Evolutionary conservation across 257 asterid species (phyloP).

Genomic region (Fraxinus anomala): DNA sequence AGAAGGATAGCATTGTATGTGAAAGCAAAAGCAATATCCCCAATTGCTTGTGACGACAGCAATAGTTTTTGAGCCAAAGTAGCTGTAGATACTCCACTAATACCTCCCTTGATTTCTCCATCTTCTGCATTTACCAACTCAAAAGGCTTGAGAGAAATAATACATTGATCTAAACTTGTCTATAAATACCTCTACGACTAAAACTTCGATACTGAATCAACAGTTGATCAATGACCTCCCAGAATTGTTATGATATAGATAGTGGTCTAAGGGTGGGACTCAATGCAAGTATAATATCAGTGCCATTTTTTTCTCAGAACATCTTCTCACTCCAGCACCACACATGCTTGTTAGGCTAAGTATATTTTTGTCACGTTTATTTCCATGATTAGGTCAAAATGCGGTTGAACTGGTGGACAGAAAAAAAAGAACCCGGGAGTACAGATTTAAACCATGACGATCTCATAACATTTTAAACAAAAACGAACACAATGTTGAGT

Average conservation of each 20-base stretch:
- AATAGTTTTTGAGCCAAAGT: constrained; percentile 40
- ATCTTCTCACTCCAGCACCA: neutral
- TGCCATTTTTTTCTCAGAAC: neutral
- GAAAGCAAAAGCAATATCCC: constrained; percentile 61
- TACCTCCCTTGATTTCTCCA: constrained; percentile 41
- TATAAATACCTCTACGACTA: too few relatives aligned
- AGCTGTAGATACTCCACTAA: constrained; percentile 32
- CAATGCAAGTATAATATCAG: neutral
- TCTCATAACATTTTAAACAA: too few relatives aligned
- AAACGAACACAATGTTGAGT: too few relatives aligned
- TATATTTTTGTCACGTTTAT: neutral
- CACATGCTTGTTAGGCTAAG: neutral
- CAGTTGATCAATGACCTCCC: too few relatives aligned
- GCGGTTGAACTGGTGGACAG: too few relatives aligned
- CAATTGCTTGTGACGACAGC: constrained; percentile 49
- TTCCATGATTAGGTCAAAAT: neutral
- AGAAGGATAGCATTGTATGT: constrained; percentile 50
- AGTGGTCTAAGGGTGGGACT: neutral
- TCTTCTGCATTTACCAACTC: constrained; percentile 35
- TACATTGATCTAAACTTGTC: neutral
- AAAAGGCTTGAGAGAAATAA: neutral
- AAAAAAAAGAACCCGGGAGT: too few relatives aligned
- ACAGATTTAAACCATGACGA: too few relatives aligned
- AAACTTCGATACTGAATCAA: too few relatives aligned
- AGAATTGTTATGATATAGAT: neutral